phyloP scores from a whole-genome alignment of 192 early-diverging fungal genomes.

The Backusella psychrophila region DNA sequence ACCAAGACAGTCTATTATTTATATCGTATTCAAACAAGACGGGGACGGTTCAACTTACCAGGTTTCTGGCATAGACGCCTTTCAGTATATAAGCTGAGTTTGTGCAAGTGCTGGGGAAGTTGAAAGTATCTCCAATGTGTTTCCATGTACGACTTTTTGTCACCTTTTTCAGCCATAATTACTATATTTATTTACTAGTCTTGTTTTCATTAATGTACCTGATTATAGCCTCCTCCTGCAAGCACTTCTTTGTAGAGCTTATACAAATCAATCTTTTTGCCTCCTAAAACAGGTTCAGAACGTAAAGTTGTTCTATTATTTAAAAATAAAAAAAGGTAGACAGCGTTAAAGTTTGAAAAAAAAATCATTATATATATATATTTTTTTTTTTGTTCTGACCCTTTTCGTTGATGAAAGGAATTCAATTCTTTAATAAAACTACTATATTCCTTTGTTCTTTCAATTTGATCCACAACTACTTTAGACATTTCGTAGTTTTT shows the following conservation, averaged over 20 bases:
- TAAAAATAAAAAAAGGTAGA: not conserved
- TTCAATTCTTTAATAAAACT: constrained; percentile 17
- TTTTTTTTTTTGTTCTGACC: constrained; percentile 5
- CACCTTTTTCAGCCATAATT: constrained; percentile 38
- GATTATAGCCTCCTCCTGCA: constrained; percentile 65
- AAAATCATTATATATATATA: no score
- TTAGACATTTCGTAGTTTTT: not conserved
- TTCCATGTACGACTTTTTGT: constrained; percentile 71
- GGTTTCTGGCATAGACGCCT: constrained; percentile 62
- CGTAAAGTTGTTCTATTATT: constrained; percentile 41
- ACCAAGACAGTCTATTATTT: not conserved
- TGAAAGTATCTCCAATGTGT: constrained; percentile 61
- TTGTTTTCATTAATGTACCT: constrained; percentile 35
- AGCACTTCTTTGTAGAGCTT: constrained; percentile 56
- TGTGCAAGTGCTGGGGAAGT: constrained; percentile 77
- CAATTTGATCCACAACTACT: constrained; percentile 16
- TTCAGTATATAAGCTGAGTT: constrained; percentile 79
- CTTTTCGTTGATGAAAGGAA: constrained; percentile 17
- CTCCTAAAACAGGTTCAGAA: constrained; percentile 69
- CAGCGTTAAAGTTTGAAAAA: not conserved
- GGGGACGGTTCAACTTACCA: constrained; percentile 21
- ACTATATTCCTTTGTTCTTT: constrained; percentile 16
- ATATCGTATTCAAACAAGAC: not conserved
- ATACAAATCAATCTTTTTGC: constrained; percentile 70
- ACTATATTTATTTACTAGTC: not conserved